These are phyloP conservation scores for Trichopus zeylanicus DNA, from an alignment of 116 monocot species.

Conservation along the genomic window DNA sequence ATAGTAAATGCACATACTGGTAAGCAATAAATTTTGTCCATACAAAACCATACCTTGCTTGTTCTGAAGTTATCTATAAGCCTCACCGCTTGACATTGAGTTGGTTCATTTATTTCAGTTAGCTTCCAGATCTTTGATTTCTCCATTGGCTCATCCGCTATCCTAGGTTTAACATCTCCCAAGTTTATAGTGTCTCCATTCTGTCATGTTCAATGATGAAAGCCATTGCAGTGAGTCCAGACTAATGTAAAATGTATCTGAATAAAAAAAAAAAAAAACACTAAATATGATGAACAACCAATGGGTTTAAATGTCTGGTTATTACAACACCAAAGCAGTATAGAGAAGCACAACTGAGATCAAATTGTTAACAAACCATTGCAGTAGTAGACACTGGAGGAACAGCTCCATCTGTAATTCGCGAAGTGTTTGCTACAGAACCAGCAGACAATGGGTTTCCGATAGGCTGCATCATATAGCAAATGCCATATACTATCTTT, in stretches of 20 bases:
- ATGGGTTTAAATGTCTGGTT: no score
- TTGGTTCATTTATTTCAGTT: constrained; percentile 65
- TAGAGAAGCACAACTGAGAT: no score
- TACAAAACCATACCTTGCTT: constrained; percentile 59
- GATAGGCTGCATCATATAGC: constrained; percentile 35
- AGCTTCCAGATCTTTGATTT: constrained; percentile 83
- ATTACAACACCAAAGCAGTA: no score
- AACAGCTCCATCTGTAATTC: constrained; percentile 47
- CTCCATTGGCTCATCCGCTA: constrained; percentile 58
- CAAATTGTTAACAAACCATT: constrained; percentile 55
- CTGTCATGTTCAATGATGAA: constrained; percentile 20
- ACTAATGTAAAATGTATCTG: no score
- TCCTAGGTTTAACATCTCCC: constrained; percentile 73
- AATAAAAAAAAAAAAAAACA: no score
- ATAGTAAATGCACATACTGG: no score
- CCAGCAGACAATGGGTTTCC: constrained; percentile 30
- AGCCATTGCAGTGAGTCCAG: no score
- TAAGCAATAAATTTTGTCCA: not conserved
- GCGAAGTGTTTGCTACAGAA: constrained; percentile 42
- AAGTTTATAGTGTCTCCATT: constrained; percentile 62
- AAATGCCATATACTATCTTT: not conserved
- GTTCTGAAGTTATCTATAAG: constrained; percentile 69
- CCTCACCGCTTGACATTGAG: constrained; percentile 64
- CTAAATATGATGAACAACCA: no score
- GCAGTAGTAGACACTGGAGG: constrained; percentile 32